Evolutionary conservation across 176 grass and related monocot genomes (phyloP).

Genomic region (Oryza meyeriana): DNA sequence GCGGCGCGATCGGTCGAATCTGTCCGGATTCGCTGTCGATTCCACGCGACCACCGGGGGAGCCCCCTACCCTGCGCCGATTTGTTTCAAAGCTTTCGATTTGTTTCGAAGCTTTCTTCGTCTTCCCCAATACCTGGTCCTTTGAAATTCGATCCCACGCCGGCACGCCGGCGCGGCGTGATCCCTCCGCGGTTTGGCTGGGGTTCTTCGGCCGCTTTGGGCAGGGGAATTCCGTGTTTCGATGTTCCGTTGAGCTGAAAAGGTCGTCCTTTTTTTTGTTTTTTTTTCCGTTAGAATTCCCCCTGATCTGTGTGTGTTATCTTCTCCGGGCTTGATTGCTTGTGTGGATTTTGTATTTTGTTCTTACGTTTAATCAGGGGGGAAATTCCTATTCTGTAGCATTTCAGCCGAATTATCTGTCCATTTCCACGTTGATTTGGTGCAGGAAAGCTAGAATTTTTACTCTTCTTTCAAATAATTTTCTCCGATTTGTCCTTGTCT

Average conservation of each 20-base stretch:
- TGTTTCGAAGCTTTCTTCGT: background rate
- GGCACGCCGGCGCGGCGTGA: background rate
- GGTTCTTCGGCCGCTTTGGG: background rate
- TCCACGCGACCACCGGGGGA: slow-evolving; percentile 14
- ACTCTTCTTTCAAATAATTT: background rate
- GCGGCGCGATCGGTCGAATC: slow-evolving; percentile 7
- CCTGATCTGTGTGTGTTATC: slow-evolving; percentile 27
- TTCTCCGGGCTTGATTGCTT: slow-evolving; percentile 1
- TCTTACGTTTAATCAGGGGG: background rate
- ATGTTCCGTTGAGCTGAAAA: background rate
- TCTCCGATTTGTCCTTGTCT: background rate
- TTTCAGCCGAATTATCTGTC: background rate
- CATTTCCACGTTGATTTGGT: slow-evolving; percentile 22
- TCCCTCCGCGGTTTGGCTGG: background rate
- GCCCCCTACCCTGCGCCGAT: background rate
- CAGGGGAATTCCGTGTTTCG: background rate
- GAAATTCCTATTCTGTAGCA: background rate
- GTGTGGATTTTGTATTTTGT: background rate
- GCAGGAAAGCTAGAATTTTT: background rate
- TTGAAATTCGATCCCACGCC: background rate
- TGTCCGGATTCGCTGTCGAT: slow-evolving; percentile 2
- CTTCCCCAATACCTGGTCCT: background rate
- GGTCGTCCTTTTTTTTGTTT: background rate
- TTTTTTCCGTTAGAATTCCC: background rate
- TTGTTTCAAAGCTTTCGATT: background rate